phyloP scores from a whole-genome alignment of 176 grass and related monocot species.

The Alopecurus myosuroides region DNA sequence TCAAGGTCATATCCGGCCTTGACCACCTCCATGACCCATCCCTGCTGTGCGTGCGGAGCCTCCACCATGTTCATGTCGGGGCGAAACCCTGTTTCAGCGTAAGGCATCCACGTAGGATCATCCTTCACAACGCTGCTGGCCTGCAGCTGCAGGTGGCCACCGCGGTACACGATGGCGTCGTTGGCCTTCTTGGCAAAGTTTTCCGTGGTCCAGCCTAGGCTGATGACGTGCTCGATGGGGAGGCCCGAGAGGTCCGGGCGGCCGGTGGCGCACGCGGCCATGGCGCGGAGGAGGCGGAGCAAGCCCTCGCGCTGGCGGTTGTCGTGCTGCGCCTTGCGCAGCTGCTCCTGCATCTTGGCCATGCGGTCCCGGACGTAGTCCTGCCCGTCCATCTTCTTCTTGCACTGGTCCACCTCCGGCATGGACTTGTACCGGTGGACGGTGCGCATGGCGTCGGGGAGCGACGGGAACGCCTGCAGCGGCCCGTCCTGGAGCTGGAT shows the following conservation, averaged over 20 bases:
- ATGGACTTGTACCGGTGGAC: conserved; percentile 29
- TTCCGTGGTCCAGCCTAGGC: conserved; percentile 11
- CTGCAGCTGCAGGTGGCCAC: not conserved
- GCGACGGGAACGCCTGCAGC: not conserved
- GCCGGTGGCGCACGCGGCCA: not conserved
- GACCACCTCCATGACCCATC: too few species aligned
- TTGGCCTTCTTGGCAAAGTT: not conserved
- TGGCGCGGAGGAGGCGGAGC: conserved; percentile 22
- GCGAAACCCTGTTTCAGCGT: too few species aligned
- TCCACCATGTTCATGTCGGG: fast-evolving
- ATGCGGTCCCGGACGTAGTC: conserved; percentile 28
- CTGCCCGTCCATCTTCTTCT: conserved; percentile 50
- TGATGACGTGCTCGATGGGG: conserved; percentile 23
- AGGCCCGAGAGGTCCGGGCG: not conserved
- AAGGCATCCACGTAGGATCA: not conserved
- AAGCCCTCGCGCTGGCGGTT: conserved; percentile 15
- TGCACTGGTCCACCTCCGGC: conserved; percentile 39
- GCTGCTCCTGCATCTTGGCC: conserved; percentile 32
- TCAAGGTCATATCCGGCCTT: too few species aligned
- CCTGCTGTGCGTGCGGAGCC: not conserved
- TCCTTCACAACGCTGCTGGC: not conserved
- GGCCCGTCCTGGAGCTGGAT: not conserved
- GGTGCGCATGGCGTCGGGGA: not conserved
- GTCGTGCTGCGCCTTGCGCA: conserved; percentile 18
- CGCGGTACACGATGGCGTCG: not conserved